A percentile compares a stretch with the other conserved stretches of the same genome.
These are phyloP conservation scores for Verbascum thapsus DNA, from an alignment of 257 asterid genomes.

Conservation along the genomic window DNA sequence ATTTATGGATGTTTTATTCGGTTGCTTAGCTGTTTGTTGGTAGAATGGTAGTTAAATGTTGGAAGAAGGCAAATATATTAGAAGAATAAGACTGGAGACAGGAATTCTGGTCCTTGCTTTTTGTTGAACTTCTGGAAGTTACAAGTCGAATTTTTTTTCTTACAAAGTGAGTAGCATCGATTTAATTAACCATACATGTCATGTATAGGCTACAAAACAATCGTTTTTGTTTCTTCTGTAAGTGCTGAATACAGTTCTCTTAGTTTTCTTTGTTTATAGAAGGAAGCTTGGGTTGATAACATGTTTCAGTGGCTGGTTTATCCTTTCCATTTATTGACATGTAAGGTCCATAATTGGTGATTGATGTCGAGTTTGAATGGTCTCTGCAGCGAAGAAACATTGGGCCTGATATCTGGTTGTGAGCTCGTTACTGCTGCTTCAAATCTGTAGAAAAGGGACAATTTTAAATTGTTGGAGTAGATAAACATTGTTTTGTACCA, in stretches of 20 bases:
- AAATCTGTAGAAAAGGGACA: conserved; percentile 29
- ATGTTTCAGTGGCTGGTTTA: conserved; percentile 7
- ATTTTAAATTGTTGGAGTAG: conserved; percentile 45
- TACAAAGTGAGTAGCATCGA: conserved; percentile 7
- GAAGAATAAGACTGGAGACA: conserved; percentile 1
- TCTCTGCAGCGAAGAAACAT: not conserved
- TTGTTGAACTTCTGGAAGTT: conserved; percentile 23
- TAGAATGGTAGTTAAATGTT: too few species aligned
- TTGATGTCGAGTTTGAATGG: conserved; percentile 11
- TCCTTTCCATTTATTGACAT: conserved; percentile 8
- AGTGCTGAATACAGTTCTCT: not conserved
- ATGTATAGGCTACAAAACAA: too few species aligned
- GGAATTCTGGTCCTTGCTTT: conserved; percentile 5
- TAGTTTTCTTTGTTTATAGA: conserved; percentile 20
- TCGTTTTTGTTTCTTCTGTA: too few species aligned
- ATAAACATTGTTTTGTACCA: conserved; percentile 31
- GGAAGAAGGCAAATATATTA: not conserved
- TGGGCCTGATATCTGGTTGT: conserved; percentile 19
- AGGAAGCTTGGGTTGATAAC: conserved; percentile 19
- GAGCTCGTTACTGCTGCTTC: conserved; percentile 34
- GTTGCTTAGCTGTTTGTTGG: not conserved
- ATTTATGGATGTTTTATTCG: not conserved
- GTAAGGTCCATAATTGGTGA: conserved; percentile 17
- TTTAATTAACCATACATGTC: not conserved
- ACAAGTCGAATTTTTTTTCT: not conserved